Evolutionary conservation across 768 basidiomycete genomes (phyloP).

Genomic region (Pleurotus tuber-regium): DNA sequence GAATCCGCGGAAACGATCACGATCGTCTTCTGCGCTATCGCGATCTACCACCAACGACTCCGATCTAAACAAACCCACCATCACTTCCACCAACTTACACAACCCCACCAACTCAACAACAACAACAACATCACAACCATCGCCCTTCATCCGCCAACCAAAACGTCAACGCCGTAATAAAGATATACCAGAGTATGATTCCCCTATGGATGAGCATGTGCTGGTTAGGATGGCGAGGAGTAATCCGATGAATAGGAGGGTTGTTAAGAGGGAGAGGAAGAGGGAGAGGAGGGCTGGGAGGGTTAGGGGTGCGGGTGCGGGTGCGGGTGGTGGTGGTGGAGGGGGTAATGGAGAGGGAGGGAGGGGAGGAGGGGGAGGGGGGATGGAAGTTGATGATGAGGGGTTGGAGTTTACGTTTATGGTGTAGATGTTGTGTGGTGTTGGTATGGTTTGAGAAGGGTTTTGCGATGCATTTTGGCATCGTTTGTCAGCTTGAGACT

Average conservation of each 20-base stretch:
- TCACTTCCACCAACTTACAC: conserved; percentile 16
- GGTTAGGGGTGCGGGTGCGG: conserved; percentile 16
- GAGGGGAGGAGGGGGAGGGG: conserved; percentile 45
- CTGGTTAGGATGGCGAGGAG: conserved; percentile 43
- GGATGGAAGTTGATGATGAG: conserved; percentile 49
- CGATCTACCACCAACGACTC: conserved; percentile 14
- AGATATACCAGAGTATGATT: conserved; percentile 52
- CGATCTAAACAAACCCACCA: conserved; percentile 11
- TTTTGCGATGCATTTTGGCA: no score
- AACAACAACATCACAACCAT: conserved; percentile 38
- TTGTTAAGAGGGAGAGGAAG: conserved; percentile 66
- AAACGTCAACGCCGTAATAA: conserved; percentile 62
- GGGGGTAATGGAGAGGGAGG: conserved; percentile 59
- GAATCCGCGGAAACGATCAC: conserved; percentile 34
- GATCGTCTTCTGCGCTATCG: conserved; percentile 29
- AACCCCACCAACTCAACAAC: conserved; percentile 7
- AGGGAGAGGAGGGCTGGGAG: conserved; percentile 52
- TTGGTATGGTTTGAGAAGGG: no score
- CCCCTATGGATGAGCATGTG: conserved; percentile 44
- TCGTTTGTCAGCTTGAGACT: no score
- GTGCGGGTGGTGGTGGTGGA: conserved; percentile 40
- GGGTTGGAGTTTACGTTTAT: conserved; percentile 48
- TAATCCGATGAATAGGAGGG: conserved; percentile 60
- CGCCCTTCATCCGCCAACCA: no score
- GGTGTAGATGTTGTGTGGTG: conserved; percentile 31